Base-by-base conservation (phyloP, 2,329 filamentous ascomycete genomes). In the Ceratocystis colombiana region DNA sequence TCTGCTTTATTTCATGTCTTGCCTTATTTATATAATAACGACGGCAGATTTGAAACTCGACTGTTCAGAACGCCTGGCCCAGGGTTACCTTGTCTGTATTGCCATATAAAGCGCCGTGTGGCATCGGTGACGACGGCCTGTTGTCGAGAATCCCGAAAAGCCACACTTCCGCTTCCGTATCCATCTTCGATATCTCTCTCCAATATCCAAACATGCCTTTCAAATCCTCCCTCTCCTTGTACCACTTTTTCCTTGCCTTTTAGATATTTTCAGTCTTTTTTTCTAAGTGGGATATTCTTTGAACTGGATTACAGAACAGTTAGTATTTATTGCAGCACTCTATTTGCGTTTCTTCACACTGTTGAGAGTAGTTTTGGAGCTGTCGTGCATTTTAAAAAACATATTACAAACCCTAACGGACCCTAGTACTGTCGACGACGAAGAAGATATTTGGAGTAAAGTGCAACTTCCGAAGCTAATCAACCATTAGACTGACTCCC, bases 151-250 rank as follows among this genome's bases (percentile, higher is more conserved):
- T 41, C 37, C 37, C 37, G 37, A 41, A 15, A 41, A 12, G 37
- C 12, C 37, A 41, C 12, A 41, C 37, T 5, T 41, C 37, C 37
- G 37, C 37, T 41, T 41, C 37, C 37, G 37, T 41, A 41, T 41
- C 37, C 37, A 62, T 65, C 41, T 67, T 64, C 64, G 62, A 63
- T 68, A 68, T 55, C n/a, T 48, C 44, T 30, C 63, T 10, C 33
- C 44, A 50, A 66, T 64, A 44, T 50, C 64, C 37, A 64, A 44
- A 53, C 22, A n/a, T 59, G 41, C 44, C 33, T 48, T 48, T 66
- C 59, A 53, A 66, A 50, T 53, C 41, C 22, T 64, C 65, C 22
- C 62, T 48, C 22, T 48, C 37, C 30, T 59, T 33, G 20, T 25
- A 25, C 33, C 28, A 20, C 28, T 6, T 20, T 57, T n/a, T 20